A percentile compares a stretch with the other conserved stretches of the same genome.
Conservation (phyloP, 371 early-diverging fungal genomes). For the Mucor piriformis region DNA sequence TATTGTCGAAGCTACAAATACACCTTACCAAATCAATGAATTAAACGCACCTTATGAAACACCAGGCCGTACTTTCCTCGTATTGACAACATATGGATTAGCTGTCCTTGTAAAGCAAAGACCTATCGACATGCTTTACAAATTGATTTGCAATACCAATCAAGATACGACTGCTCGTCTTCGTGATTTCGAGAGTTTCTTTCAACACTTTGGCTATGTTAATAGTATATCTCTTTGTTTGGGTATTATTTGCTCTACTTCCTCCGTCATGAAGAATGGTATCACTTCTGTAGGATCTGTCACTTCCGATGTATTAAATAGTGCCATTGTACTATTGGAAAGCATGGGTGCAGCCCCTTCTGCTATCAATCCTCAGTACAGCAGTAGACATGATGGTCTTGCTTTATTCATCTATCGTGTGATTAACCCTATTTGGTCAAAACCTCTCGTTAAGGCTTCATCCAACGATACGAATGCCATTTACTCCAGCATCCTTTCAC, state of each 20-base stretch:
- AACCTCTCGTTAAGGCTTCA: slow-evolving; percentile 46
- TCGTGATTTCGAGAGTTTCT: slow-evolving; percentile 55
- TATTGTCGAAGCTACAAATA: slow-evolving; percentile 59
- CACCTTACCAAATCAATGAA: slow-evolving; percentile 56
- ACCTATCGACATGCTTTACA: slow-evolving; percentile 76
- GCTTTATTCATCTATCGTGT: slow-evolving; percentile 74
- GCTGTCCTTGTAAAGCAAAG: slow-evolving; percentile 69
- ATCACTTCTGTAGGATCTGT: slow-evolving; percentile 10
- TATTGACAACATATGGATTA: slow-evolving; percentile 80
- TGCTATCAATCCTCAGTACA: slow-evolving; percentile 23
- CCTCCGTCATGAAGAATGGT: neutral
- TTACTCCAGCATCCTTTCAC: neutral
- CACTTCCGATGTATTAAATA: slow-evolving; percentile 7
- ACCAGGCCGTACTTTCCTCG: slow-evolving; percentile 68
- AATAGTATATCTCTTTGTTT: slow-evolving; percentile 18
- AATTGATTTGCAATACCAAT: slow-evolving; percentile 35
- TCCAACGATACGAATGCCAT: neutral
- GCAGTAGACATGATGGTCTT: slow-evolving; percentile 77
- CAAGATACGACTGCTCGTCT: slow-evolving; percentile 29
- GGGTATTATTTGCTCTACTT: slow-evolving; percentile 8
- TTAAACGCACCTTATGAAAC: slow-evolving; percentile 58
- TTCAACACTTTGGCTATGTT: slow-evolving; percentile 52
- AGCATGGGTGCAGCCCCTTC: slow-evolving; percentile 29
- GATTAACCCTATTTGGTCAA: slow-evolving; percentile 74
- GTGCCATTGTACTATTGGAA: slow-evolving; percentile 27